Conservation (phyloP, 129 eudicot genomes). For the Mikania micrantha region DNA sequence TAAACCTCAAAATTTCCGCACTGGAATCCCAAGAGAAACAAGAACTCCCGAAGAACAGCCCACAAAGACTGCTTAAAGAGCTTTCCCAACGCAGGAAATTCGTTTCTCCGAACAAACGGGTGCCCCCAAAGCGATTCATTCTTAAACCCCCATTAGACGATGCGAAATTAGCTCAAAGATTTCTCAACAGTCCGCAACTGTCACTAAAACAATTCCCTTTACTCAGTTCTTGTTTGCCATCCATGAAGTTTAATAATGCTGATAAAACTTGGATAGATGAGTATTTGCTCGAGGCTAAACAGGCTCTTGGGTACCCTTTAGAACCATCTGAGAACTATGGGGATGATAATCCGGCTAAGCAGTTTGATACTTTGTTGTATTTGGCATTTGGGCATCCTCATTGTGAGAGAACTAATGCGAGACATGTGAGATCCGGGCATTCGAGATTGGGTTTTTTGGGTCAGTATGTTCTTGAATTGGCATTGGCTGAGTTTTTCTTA, state of each 20-base stretch:
- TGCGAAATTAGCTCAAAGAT: constrained; percentile 67
- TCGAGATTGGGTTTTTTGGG: constrained; percentile 85
- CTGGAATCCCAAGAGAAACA: constrained; percentile 49
- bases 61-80: constrained; percentile 81
- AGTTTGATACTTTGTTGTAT: constrained; percentile 84
- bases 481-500: constrained; percentile 86
- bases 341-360: constrained; percentile 97
- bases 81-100: constrained; percentile 66
- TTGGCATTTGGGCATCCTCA: constrained; percentile 92
- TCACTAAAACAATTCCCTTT: constrained; percentile 85
- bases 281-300: constrained; percentile 83
- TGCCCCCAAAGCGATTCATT: constrained; percentile 76
- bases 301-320: constrained; percentile 90
- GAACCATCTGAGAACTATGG: constrained; percentile 75
- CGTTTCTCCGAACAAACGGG: constrained; percentile 57
- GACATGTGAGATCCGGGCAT: constrained; percentile 89
- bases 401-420: constrained; percentile 80
- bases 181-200: constrained; percentile 87
- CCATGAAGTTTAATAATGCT: constrained; percentile 60
- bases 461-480: constrained; percentile 84
- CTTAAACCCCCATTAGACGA: constrained; percentile 95
- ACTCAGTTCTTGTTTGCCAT: constrained; percentile 84
- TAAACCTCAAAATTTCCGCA: constrained; percentile 37
- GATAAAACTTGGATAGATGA: constrained; percentile 92
- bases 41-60: constrained; percentile 79